A percentile compares a stretch with the other conserved stretches of the same genome.
phyloP scores from a whole-genome alignment of 2,329 filamentous ascomycete genomes.

The Ceratocystis albifundus region DNA sequence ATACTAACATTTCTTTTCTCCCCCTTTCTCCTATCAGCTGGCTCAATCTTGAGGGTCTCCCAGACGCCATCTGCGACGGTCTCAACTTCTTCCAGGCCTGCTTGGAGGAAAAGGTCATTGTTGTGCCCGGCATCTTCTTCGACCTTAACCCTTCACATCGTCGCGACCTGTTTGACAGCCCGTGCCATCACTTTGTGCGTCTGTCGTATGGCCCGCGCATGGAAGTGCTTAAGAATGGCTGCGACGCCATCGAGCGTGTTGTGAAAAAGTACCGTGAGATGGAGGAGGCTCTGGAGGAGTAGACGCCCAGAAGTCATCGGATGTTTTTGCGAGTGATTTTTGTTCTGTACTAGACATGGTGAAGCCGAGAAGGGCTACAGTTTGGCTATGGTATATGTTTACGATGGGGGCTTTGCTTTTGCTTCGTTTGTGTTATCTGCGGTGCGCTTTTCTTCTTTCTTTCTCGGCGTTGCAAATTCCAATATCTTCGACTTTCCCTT shows the following conservation, averaged over 20 bases:
- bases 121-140: conserved; percentile 96
- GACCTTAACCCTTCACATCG: conserved; percentile 84
- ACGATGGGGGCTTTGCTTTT: not conserved
- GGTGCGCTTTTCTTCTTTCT: not conserved
- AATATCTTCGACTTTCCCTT: not conserved
- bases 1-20: not conserved
- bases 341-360: not conserved
- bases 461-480: conserved; percentile 3
- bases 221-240: conserved; percentile 64
- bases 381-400: not conserved
- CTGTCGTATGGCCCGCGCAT: conserved; percentile 75
- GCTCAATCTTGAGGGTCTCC: conserved; percentile 55
- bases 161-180: conserved; percentile 83
- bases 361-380: not conserved
- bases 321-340: not conserved
- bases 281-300: conserved; percentile 22
- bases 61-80: conserved; percentile 76
- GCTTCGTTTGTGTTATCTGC: not conserved
- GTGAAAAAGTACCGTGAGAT: conserved; percentile 50
- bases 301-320: not conserved
- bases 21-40: conserved; percentile 30
- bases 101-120: conserved; percentile 86
- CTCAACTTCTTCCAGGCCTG: conserved; percentile 96
- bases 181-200: conserved; percentile 84
- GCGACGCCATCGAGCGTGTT: conserved; percentile 76